Conservation (phyloP, 768 basidiomycete genomes). For the Boletus rubroflammeus region DNA sequence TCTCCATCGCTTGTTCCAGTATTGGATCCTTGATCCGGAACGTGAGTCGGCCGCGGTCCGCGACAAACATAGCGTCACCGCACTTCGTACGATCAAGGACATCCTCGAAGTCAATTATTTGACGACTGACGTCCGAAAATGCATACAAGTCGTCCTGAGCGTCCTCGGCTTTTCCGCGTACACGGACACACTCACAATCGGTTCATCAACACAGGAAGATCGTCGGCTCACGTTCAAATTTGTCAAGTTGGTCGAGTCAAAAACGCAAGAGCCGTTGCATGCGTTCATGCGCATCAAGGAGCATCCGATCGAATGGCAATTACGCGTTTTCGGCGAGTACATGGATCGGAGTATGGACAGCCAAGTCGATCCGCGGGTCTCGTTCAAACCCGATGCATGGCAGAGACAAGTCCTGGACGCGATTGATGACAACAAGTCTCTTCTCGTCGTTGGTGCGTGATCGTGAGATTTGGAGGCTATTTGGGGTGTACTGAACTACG, state of each 20-base stretch:
- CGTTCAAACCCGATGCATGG: slow-evolving; percentile 70
- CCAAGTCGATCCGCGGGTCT: slow-evolving; percentile 51
- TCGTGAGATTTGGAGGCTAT: background rate
- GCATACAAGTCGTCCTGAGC: slow-evolving; percentile 39
- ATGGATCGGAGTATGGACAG: slow-evolving; percentile 75
- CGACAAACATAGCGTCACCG: slow-evolving; percentile 44
- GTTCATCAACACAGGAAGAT: slow-evolving; percentile 19
- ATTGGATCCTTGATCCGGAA: slow-evolving; percentile 49
- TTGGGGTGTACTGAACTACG: background rate
- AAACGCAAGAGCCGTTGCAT: slow-evolving; percentile 37
- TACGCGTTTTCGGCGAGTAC: slow-evolving; percentile 64
- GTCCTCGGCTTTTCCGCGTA: slow-evolving; percentile 49
- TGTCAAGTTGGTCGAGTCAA: slow-evolving; percentile 50
- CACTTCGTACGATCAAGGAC: slow-evolving; percentile 49
- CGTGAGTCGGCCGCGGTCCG: slow-evolving; percentile 36
- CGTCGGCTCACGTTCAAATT: slow-evolving; percentile 47
- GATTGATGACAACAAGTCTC: slow-evolving; percentile 54
- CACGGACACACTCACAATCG: slow-evolving; percentile 18
- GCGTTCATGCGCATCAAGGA: slow-evolving; percentile 56
- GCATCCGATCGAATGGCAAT: slow-evolving; percentile 60
- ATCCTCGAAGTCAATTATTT: slow-evolving; percentile 35
- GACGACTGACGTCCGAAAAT: slow-evolving; percentile 29
- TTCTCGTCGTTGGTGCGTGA: slow-evolving; percentile 59
- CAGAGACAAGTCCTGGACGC: slow-evolving; percentile 63
- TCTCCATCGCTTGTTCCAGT: slow-evolving; percentile 47